Evolutionary conservation across 164 flowering plant species (phyloP).

Genomic region (Akebia trifoliata): DNA sequence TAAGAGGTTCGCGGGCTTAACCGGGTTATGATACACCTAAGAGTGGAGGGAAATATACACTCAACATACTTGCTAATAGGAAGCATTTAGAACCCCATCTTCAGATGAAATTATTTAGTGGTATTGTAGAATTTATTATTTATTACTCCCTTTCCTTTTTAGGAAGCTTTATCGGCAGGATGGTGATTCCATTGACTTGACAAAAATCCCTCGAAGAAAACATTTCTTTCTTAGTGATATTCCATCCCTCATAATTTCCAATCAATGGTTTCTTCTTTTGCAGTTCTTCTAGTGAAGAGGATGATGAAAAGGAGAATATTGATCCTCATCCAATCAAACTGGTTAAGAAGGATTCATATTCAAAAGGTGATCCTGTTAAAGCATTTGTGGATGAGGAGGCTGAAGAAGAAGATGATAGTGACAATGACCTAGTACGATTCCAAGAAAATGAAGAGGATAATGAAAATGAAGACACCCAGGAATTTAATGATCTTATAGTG

Average conservation of each 20-base stretch:
- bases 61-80: too few relatives aligned
- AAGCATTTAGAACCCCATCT: background rate
- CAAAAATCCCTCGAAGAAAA: background rate
- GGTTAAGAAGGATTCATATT: conserved; percentile 21
- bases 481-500: conserved; percentile 69
- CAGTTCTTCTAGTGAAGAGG: conserved; percentile 74
- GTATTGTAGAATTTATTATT: background rate
- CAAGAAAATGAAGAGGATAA: conserved; percentile 70
- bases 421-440: conserved; percentile 49
- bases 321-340: conserved; percentile 33
- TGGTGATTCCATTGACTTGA: background rate
- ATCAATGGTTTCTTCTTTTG: conserved; percentile 8
- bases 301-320: conserved; percentile 66
- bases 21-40: too few relatives aligned
- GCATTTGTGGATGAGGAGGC: conserved; percentile 95
- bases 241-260: background rate
- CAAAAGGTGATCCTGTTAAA: conserved; percentile 68
- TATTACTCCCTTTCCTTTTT: background rate
- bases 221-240: background rate
- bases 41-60: too few relatives aligned
- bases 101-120: background rate
- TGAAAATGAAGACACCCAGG: conserved; percentile 52
- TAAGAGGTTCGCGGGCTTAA: too few relatives aligned
- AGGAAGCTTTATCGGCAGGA: background rate
- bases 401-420: conserved; percentile 91